These are phyloP conservation scores for Leishmania turanica DNA, from an alignment of 208 protist species.

Conservation along the genomic window DNA sequence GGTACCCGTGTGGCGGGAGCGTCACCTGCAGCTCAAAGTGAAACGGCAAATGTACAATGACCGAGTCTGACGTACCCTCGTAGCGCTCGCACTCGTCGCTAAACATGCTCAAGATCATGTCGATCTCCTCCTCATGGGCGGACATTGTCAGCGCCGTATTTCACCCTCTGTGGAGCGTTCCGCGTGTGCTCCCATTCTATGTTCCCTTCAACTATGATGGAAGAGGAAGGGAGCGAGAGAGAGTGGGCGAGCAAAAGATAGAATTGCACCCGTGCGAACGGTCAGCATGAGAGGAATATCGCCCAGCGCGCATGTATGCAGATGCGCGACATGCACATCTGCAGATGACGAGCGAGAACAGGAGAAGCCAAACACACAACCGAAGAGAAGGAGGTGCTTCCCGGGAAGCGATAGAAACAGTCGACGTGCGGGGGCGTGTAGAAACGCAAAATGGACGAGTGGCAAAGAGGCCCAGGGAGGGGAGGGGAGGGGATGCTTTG, in stretches of 20 bases:
- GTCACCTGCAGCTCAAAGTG: conserved; percentile 71
- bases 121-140: conserved; percentile 60
- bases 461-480: not conserved
- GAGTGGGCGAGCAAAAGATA: not conserved
- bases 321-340: not conserved
- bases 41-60: conserved; percentile 64
- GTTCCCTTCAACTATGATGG: not conserved
- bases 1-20: conserved; percentile 66
- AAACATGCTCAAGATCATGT: conserved; percentile 74
- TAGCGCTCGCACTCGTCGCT: conserved; percentile 56
- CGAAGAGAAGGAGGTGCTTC: not conserved
- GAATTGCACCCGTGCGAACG: not conserved
- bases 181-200: not conserved
- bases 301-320: not conserved
- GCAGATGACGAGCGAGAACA: not conserved
- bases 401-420: not conserved
- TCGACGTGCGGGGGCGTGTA: not conserved
- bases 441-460: not conserved
- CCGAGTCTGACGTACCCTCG: conserved; percentile 25
- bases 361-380: not conserved
- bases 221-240: not conserved
- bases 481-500: not conserved
- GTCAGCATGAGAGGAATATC: not conserved
- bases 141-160: not conserved
- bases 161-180: not conserved